phyloP scores from a whole-genome alignment of 495 filamentous ascomycete species.

The Glarea lozoyensis region DNA sequence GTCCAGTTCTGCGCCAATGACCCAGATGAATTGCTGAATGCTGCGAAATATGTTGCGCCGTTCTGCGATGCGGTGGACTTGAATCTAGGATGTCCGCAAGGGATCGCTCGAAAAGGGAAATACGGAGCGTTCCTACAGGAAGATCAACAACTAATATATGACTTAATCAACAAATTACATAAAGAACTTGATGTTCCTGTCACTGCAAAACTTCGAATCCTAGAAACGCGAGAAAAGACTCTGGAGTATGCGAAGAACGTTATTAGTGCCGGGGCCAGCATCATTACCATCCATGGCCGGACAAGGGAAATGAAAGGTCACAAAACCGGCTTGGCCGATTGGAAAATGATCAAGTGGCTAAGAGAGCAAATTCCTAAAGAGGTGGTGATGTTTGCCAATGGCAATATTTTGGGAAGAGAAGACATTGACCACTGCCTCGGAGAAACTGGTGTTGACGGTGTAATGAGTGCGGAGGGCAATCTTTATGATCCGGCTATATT shows the following conservation, averaged over 20 bases:
- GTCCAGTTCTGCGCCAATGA: slow-evolving; percentile 97
- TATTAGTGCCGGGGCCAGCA: slow-evolving; percentile 78
- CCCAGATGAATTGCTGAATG: slow-evolving; percentile 64
- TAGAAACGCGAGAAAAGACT: slow-evolving; percentile 78
- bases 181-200: slow-evolving; percentile 61
- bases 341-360: slow-evolving; percentile 72
- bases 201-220: slow-evolving; percentile 89
- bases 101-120: slow-evolving; percentile 80
- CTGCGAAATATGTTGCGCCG: slow-evolving; percentile 65
- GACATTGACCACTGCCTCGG: slow-evolving; percentile 74
- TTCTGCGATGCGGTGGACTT: slow-evolving; percentile 94
- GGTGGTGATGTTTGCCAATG: slow-evolving; percentile 93
- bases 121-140: slow-evolving; percentile 96
- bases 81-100: slow-evolving; percentile 96
- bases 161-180: slow-evolving; percentile 71
- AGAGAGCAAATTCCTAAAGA: slow-evolving; percentile 76
- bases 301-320: slow-evolving; percentile 91
- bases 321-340: slow-evolving; percentile 89
- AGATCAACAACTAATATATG: slow-evolving; percentile 73
- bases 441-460: slow-evolving; percentile 81
- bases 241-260: slow-evolving; percentile 86
- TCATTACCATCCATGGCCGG: slow-evolving; percentile 87
- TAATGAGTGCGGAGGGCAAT: slow-evolving; percentile 95
- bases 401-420: slow-evolving; percentile 76
- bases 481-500: slow-evolving; percentile 87